phyloP scores from a whole-genome alignment of 345 rosid species.

The Acer yangbiense region DNA sequence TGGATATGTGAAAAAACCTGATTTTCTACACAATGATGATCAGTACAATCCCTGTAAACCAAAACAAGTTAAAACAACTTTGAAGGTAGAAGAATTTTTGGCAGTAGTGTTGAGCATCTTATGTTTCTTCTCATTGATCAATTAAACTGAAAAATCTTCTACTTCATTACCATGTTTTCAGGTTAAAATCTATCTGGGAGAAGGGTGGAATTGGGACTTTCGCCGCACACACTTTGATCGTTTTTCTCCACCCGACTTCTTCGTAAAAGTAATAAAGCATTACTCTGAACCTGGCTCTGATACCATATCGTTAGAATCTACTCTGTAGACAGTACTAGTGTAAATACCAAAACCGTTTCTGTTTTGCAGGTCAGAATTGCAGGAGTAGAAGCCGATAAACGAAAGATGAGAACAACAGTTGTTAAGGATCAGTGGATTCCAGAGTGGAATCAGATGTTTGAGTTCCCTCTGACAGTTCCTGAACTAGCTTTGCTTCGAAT shows the following conservation, averaged over 20 bases:
- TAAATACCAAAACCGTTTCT: neutral
- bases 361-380: slow-evolving; percentile 52
- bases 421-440: slow-evolving; percentile 51
- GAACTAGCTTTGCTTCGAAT: slow-evolving; percentile 60
- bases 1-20: slow-evolving; percentile 84
- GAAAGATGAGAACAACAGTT: slow-evolving; percentile 15
- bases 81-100: slow-evolving; percentile 43
- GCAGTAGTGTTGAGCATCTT: neutral
- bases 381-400: slow-evolving; percentile 46
- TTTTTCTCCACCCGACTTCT: slow-evolving; percentile 90
- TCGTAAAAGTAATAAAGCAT: slow-evolving; percentile 48
- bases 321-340: no score
- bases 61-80: slow-evolving; percentile 40
- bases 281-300: neutral
- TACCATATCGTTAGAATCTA: neutral
- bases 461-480: slow-evolving; percentile 44
- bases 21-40: slow-evolving; percentile 45
- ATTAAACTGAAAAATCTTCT: slow-evolving; percentile 14
- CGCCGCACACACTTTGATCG: slow-evolving; percentile 62
- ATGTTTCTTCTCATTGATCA: slow-evolving; percentile 13
- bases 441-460: slow-evolving; percentile 49
- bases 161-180: slow-evolving; percentile 22
- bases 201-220: slow-evolving; percentile 87
- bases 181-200: slow-evolving; percentile 77
- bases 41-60: slow-evolving; percentile 40